Evolutionary conservation across 805 yeast genomes (phyloP), one percentile per base, ranked within the genome.

Genomic region (Yarrowia yakushimensis): DNA sequence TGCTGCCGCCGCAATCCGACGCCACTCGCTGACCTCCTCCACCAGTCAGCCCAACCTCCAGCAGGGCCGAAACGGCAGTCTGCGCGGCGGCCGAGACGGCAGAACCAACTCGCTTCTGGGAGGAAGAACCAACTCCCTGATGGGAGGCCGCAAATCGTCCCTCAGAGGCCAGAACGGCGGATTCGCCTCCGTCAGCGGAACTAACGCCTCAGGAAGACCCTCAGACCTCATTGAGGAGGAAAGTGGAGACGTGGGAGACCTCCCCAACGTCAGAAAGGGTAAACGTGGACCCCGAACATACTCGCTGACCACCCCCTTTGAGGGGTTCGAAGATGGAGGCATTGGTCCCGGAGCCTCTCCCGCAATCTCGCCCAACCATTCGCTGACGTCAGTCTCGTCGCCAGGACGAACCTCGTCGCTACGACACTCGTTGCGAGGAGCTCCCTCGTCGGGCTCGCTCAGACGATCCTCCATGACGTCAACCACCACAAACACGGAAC

Each of bases 1-100:
- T 2, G 77, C 77, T 0, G 76, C 77, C 4, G 70, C 75, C 46
- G 76, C 77, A 20, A 60, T 73, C 17, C 66, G 72, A 22, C 65
- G 75, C 20, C 76, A 73, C 66, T 34, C 65, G 62, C 41, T 52
- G 37, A 42, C 55, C 22, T 25, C 45, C 31, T 17, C 63, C 43
- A 33, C 54, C 31, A 20, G 17, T 8, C 57, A 39, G 25, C 52
- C 52, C 42, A 43, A 33, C 43, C 12, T 20, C 39, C 41, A 42
- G 27, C 41, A 42, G 43, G 43, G 27, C 27, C 43, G 43, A 30
- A 60, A 54, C 52, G 54, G 52, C 57, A 28, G 36, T 13, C 17
- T 48, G 39, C 36, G 45, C 11, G 34, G 63, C 15, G 31, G 30
- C 41, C 17, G 41, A 4, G 41, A 18, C 3, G 61, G 48, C 8